Evolutionary conservation across 2,329 filamentous ascomycete genomes (phyloP).

Genomic region (Arthrobotrys musiformis): DNA sequence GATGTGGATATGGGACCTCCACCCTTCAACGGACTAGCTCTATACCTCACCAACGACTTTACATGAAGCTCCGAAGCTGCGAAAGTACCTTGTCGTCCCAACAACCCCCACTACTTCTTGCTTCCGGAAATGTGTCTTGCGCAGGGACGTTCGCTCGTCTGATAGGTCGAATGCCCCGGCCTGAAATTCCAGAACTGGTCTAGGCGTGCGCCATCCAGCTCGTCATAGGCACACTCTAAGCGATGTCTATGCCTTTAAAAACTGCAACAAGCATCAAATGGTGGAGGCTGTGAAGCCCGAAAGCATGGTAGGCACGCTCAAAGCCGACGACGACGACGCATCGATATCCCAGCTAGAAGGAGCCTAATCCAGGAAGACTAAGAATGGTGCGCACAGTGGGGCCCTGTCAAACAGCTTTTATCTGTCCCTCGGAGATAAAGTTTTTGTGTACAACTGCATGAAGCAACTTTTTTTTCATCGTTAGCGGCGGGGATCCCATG

Average conservation of each 20-base stretch:
- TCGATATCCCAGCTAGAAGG: slow-evolving; percentile 4
- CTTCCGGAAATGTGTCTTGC: slow-evolving; percentile 21
- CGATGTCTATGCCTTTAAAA: not conserved
- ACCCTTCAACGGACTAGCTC: not conserved
- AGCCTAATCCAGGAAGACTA: not conserved
- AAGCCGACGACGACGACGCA: slow-evolving; percentile 12
- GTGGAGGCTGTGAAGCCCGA: slow-evolving; percentile 49
- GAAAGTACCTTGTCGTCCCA: slow-evolving; percentile 4
- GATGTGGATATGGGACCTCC: not conserved
- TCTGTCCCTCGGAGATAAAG: slow-evolving; percentile 37
- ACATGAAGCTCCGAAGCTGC: slow-evolving; percentile 1
- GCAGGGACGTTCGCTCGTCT: not conserved
- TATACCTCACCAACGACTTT: not conserved
- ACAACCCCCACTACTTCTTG: not conserved
- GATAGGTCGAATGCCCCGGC: slow-evolving; percentile 11
- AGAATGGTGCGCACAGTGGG: not conserved
- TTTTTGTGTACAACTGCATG: not conserved
- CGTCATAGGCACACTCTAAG: slow-evolving; percentile 25
- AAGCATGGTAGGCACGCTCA: slow-evolving; percentile 1
- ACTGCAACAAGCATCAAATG: slow-evolving; percentile 22
- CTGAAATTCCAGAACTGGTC: slow-evolving; percentile 13
- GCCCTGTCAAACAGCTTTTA: not conserved
- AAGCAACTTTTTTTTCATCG: not conserved
- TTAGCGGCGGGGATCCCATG: slow-evolving; percentile 10
- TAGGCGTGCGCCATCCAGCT: slow-evolving; percentile 13